Evolutionary conservation across 208 protist genomes (phyloP).

Genomic region (Trypanosoma avium): DNA sequence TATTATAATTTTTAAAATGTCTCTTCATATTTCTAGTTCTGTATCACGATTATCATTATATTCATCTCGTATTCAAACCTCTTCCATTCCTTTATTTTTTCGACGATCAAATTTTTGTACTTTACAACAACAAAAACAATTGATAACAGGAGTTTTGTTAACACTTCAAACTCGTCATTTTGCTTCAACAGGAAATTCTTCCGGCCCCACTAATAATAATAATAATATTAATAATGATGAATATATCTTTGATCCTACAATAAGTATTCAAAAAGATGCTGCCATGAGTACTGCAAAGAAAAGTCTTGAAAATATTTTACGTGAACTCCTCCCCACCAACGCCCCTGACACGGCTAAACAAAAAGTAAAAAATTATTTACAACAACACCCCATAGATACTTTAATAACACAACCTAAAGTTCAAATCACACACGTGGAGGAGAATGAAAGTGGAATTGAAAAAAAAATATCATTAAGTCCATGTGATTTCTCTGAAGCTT

Average conservation of each 20-base stretch:
- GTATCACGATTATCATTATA: too few species aligned
- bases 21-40: too few species aligned
- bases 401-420: conserved; percentile 63
- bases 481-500: conserved; percentile 63
- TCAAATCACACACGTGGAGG: conserved; percentile 87
- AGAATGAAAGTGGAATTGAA: conserved; percentile 65
- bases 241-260: conserved; percentile 82
- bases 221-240: conserved; percentile 27
- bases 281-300: conserved; percentile 62
- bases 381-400: conserved; percentile 76
- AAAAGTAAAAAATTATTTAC: conserved; percentile 64
- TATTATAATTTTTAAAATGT: too few species aligned
- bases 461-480: conserved; percentile 61
- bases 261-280: conserved; percentile 74
- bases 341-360: conserved; percentile 46
- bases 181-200: conserved; percentile 5
- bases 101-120: too few species aligned
- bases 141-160: neutral
- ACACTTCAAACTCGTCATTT: neutral
- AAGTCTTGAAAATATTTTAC: conserved; percentile 54
- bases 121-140: too few species aligned
- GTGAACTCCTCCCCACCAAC: conserved; percentile 49
- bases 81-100: too few species aligned
- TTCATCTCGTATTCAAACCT: too few species aligned
- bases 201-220: too few species aligned